Evolutionary conservation across 768 basidiomycete genomes (phyloP).

Genomic region (Piloderma croceum): DNA sequence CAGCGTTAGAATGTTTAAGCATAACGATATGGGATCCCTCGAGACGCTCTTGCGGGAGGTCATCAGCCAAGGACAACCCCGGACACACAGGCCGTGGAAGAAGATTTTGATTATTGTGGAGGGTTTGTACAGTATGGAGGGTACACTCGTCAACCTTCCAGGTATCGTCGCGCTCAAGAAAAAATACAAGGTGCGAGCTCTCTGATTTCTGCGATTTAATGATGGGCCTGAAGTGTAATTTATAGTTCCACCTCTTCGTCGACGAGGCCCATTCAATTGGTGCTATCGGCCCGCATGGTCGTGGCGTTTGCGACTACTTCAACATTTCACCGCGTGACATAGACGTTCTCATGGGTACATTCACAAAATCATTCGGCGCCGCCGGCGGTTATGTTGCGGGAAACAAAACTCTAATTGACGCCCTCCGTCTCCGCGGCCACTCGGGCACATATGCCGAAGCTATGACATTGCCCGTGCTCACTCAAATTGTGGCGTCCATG

Average conservation of each 20-base stretch:
- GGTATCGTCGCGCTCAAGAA: conserved; percentile 79
- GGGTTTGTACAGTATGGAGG: conserved; percentile 98
- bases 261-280: conserved; percentile 99
- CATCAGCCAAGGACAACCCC: conserved; percentile 95
- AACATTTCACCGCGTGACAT: conserved; percentile 71
- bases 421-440: conserved; percentile 76
- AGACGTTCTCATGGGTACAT: conserved; percentile 97
- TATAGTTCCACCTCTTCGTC: conserved; percentile 88
- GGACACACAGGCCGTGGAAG: conserved; percentile 99
- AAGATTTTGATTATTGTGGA: conserved; percentile 94
- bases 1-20: conserved; percentile 89
- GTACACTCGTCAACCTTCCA: conserved; percentile 86
- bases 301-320: conserved; percentile 95
- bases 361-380: conserved; percentile 92
- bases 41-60: conserved; percentile 81
- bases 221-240: too few relatives aligned
- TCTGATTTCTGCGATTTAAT: conserved; percentile 2
- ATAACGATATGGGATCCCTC: conserved; percentile 85
- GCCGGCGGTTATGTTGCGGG: conserved; percentile 95
- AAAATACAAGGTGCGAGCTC: conserved; percentile 78
- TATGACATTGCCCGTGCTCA: conserved; percentile 86
- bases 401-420: conserved; percentile 70
- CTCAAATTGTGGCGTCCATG: conserved; percentile 89
- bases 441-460: conserved; percentile 84
- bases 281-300: conserved; percentile 89